Evolutionary conservation across 345 rosid genomes (phyloP), one percentile per base, ranked within the genome.

Genomic region (Salix viminalis): DNA sequence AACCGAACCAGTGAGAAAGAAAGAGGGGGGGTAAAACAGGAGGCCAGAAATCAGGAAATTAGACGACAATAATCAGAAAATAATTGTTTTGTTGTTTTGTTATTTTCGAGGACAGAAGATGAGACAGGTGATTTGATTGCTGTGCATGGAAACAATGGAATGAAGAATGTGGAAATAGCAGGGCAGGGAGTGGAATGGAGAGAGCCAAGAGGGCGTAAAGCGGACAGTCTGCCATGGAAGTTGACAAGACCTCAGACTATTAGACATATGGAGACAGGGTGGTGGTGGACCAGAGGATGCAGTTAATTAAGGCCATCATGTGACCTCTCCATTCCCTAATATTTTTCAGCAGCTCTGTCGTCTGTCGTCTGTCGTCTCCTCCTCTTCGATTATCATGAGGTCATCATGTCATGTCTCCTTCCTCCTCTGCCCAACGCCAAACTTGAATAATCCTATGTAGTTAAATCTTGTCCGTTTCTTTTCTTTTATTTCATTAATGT

Each of bases 151-250:
- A 73, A 58, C 69, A 79, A 68, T 65, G 75, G 75, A 75, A 79
- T 70, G 76, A 70, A 39, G 83, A 80, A 80, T 70, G 83, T 48
- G 72, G 72, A 75, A 75, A 48, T 52, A 50, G 62, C 37, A 73
- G 73, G 37, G 62, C 37, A 73, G 73, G 37, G 67, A 62, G 10
- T 28, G 23, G 23, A 77, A 48, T 75, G 36, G 72, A 75, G 65
- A 23, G 64, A 52, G 37, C 69, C 60, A 24, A 46, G 30, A 41
- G 67, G 12, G 32, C 30, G 5, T 16, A 50, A 69, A 39, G 74
- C 32, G 23, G n/a, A 19, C 62, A 64, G 66, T 77, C 80, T 72
- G 80, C 62, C 71, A 54, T 21, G 7, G 56, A 71, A 65, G 71
- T 71, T 75, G 79, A 80, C 83, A 65, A 75, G 73, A 37, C 83